Conservation (phyloP, 257 asterid genomes). For the Cordia subcordata region DNA sequence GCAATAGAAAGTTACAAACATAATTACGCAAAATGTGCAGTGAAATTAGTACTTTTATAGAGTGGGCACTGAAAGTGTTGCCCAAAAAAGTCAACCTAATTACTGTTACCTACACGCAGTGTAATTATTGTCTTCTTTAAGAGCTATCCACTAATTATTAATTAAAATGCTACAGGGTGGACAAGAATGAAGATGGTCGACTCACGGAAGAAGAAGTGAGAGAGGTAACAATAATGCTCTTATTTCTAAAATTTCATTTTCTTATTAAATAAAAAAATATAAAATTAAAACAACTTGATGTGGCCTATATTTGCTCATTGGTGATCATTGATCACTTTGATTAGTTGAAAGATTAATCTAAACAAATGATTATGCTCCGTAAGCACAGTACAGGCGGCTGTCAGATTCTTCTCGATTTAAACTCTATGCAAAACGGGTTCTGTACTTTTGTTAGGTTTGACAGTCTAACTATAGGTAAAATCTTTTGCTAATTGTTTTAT, state of each 20-base stretch:
- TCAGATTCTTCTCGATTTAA: no score
- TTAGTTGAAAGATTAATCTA: no score
- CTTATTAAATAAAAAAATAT: not conserved
- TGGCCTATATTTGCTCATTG: no score
- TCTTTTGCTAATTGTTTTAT: no score
- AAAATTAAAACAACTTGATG: no score
- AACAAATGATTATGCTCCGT: no score
- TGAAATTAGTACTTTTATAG: constrained; percentile 5
- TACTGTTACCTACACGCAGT: not conserved
- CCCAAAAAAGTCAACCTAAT: not conserved
- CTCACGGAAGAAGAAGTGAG: constrained; percentile 84
- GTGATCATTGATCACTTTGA: no score
- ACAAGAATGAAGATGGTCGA: constrained; percentile 95
- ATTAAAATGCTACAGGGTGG: constrained; percentile 57
- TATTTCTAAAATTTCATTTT: constrained; percentile 10
- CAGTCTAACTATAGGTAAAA: no score
- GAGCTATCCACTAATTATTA: not conserved
- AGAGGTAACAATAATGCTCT: constrained; percentile 45
- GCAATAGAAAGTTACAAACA: not conserved
- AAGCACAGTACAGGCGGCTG: no score
- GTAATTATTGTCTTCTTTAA: not conserved
- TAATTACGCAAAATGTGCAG: constrained; percentile 1
- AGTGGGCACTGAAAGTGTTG: not conserved
- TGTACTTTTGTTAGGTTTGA: no score
- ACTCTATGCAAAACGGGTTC: no score